phyloP scores from a whole-genome alignment of 495 filamentous ascomycete species.

The Xanthoparmelia taractica region DNA sequence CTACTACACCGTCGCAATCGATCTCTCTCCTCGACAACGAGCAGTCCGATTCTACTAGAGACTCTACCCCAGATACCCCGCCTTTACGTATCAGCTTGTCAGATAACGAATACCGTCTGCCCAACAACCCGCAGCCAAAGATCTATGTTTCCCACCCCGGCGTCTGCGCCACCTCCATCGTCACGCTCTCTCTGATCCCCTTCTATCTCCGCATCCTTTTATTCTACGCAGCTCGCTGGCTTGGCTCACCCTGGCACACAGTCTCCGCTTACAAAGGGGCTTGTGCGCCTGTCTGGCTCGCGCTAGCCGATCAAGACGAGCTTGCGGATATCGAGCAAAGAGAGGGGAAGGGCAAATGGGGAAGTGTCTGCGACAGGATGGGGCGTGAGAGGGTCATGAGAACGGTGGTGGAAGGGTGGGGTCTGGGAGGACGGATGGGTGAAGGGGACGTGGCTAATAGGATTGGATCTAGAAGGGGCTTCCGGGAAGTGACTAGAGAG shows the following conservation, averaged over 20 bases:
- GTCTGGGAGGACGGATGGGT: conserved; percentile 62
- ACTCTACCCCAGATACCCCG: conserved; percentile 5
- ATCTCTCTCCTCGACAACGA: conserved; percentile 15
- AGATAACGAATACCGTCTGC: conserved; percentile 14
- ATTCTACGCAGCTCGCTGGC: conserved; percentile 65
- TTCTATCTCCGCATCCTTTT: conserved; percentile 53
- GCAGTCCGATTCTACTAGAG: not conserved
- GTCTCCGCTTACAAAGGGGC: conserved; percentile 70
- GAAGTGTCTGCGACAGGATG: conserved; percentile 51
- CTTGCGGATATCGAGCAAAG: conserved; percentile 54
- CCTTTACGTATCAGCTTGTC: conserved; percentile 13
- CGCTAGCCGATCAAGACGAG: conserved; percentile 56
- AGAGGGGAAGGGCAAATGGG: conserved; percentile 72
- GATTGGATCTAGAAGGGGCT: conserved; percentile 44
- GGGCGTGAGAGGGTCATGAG: conserved; percentile 55
- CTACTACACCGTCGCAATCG: conserved; percentile 28
- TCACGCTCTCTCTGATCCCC: conserved; percentile 60
- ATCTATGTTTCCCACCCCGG: conserved; percentile 82
- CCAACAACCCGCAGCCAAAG: conserved; percentile 37
- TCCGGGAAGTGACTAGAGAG: conserved; percentile 54
- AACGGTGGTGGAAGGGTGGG: conserved; percentile 83
- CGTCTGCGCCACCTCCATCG: conserved; percentile 70
- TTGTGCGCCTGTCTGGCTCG: conserved; percentile 66
- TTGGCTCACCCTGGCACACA: conserved; percentile 84
- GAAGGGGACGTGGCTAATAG: conserved; percentile 36